Percentiles rank a stretch among this genome's conserved stretches.
phyloP scores from a whole-genome alignment of 768 basidiomycete species.

The Suillus ampliporus region DNA sequence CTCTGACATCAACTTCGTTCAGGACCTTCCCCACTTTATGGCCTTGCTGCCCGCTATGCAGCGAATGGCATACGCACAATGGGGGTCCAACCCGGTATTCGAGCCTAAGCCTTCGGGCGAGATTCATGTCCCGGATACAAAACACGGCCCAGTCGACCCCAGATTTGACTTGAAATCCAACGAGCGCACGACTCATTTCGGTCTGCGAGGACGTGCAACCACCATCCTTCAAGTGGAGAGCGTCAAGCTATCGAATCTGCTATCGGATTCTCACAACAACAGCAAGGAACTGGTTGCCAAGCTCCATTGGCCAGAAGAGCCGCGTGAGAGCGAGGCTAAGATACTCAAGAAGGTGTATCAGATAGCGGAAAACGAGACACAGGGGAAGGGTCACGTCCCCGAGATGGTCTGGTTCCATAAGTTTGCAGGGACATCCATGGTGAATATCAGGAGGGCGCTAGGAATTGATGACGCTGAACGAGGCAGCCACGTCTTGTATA shows the following conservation, averaged over 20 bases:
- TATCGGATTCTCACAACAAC: neutral
- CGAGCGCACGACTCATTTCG: conserved; percentile 9
- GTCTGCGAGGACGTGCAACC: conserved; percentile 14
- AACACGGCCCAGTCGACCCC: neutral
- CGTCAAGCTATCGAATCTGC: neutral
- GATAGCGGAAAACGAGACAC: neutral
- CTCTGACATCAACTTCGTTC: conserved; percentile 19
- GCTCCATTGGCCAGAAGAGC: conserved; percentile 5
- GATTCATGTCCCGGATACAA: neutral
- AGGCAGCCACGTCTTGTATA: neutral
- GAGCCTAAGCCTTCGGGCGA: neutral
- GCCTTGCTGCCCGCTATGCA: conserved; percentile 17
- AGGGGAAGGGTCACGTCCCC: neutral
- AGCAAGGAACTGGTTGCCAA: neutral
- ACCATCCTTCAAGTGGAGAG: conserved; percentile 13
- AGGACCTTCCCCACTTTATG: conserved; percentile 21
- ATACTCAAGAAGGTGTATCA: conserved; percentile 3
- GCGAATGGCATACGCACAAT: conserved; percentile 14
- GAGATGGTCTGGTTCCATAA: neutral
- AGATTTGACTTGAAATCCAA: neutral
- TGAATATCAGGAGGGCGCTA: neutral
- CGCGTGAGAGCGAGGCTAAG: neutral
- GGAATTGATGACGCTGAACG: neutral
- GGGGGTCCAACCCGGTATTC: conserved; percentile 12
- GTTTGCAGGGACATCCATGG: conserved; percentile 1